These are phyloP conservation scores for Thermothielavioides terrestris DNA, from an alignment of 495 filamentous ascomycete species.

Conservation along the genomic window DNA sequence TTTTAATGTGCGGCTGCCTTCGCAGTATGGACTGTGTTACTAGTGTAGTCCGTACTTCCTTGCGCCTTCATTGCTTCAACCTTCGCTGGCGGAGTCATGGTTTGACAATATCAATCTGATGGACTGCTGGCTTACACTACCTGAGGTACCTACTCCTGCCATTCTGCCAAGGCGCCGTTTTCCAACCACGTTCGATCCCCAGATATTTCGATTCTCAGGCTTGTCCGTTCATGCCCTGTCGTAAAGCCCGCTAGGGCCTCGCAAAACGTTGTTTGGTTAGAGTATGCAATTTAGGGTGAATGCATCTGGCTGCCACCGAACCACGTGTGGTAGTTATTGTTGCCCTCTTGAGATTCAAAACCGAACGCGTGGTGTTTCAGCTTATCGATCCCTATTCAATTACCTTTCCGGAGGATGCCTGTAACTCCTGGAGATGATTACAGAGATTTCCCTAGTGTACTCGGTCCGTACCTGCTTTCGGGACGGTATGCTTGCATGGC, in stretches of 20 bases:
- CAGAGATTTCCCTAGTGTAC: too few relatives aligned
- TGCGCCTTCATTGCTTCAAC: too few relatives aligned
- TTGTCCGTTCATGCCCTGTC: not conserved
- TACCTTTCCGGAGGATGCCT: too few relatives aligned
- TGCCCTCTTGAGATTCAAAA: not conserved
- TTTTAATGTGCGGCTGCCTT: too few relatives aligned
- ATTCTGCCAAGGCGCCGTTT: not conserved
- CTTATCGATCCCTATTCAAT: too few relatives aligned
- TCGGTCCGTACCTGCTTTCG: too few relatives aligned
- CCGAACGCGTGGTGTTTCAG: too few relatives aligned
- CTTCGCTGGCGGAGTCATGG: not conserved
- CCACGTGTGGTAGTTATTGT: not conserved
- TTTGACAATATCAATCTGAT: not conserved
- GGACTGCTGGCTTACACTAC: not conserved
- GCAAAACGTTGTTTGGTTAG: not conserved
- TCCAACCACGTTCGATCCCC: not conserved
- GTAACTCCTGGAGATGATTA: too few relatives aligned
- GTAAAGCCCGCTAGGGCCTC: not conserved
- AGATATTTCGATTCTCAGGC: not conserved
- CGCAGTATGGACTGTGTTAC: too few relatives aligned
- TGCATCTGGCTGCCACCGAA: not conserved
- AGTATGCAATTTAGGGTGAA: not conserved
- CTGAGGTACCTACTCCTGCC: not conserved
- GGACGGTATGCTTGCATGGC: not conserved
- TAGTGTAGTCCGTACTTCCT: too few relatives aligned